Base-by-base conservation (phyloP, 148 eudicot genomes). In the Diospyros kaki region DNA sequence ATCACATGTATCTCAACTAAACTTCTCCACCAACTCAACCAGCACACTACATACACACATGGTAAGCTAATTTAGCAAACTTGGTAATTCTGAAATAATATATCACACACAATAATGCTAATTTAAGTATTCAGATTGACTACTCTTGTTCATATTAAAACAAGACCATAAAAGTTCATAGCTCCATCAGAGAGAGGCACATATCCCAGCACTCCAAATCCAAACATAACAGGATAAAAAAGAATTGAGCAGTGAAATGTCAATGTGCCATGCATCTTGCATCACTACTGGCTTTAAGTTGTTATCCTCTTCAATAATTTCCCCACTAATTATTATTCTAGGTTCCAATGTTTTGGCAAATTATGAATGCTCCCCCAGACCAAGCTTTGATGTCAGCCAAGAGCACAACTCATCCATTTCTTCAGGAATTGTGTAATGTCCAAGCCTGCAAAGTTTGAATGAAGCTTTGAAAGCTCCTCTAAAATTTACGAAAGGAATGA, bases 361-460 rank as follows among this genome's bases (percentile, higher is more conserved):
- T 74, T 56, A 77, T 48, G 61, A 76, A 44, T 53, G 72, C 66
- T 85, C 83, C 44, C 90, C 90, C 4, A 93, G 91, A 63, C 84
- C 88, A 64, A 95, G 81, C 78, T 85, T 92, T 69, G 99, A 83
- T 58, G 87, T 84, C 58, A 95, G 84, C 99, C 99, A 95, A 66
- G 71, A 78, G 73, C 97, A 90, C 68, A 95, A 63, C 56, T 89
- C 94, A 55, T 89, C 85, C 83, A 92, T 83, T 85, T 95, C 97
- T 81, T 90, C 87, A 7, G 97, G 99, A 71, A 82, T 83, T 4
- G 99, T 95, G 70, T 92, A 88, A 77, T 95, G 98, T 40, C 97
- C 98, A 59, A 94, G 93, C 81, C 98, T 94, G 88, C 73, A 77
- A 76, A 9, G 66, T 56, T 13, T 62, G 45, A 50, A 74, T 50